Base-by-base conservation (phyloP, 495 filamentous ascomycete species). In the Daldinia concentrica region DNA sequence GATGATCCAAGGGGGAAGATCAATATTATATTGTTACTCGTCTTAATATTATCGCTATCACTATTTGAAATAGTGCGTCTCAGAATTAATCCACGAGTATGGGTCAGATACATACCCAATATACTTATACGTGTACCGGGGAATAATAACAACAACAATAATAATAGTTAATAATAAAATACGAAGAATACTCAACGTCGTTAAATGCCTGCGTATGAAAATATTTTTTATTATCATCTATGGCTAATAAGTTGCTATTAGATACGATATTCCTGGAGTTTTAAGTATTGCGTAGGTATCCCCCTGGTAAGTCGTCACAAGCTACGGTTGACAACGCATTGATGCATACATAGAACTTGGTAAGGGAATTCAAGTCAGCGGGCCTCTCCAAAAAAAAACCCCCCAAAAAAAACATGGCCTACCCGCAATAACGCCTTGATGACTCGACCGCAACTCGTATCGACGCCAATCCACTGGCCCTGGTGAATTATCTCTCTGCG, bases 241-340 rank as follows among this genome's bases (percentile, higher is more conserved):
- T 48, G 43, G 43, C 19, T 48, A 9, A 48, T 48, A 19, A 48
- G 17, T 48, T 48, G n/a, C 41, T 15, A 57, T 41, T 36, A 50
- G 45, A 58, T 66, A 52, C 17, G 17, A 36, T 32, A 60, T n/a
- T 43, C 37, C n/a, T 34, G 27, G n/a, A 19, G n/a, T 26, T 50
- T 65, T 11, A 57, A 57, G 4, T 15, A 62, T 68, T 62, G 34
- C 39, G 56, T 50, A n/a, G 32, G 24, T 54, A 26, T 63, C 41
- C 66, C 70, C 71, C 62, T 73, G 66, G 34, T 69, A 15, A 66
- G 29, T 66, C 62, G 66, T 73, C 71, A 73, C 71, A 66, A 66
- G 71, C 66, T 66, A 73, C 51, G 17, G 54, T 73, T 73, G 71
- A 73, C 71, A 73, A 69, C 71, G 71, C 71, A 73, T 72, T 72